Evolutionary conservation across 2,329 filamentous ascomycete genomes (phyloP).

Genomic region (Hymenoscyphus infarciens): DNA sequence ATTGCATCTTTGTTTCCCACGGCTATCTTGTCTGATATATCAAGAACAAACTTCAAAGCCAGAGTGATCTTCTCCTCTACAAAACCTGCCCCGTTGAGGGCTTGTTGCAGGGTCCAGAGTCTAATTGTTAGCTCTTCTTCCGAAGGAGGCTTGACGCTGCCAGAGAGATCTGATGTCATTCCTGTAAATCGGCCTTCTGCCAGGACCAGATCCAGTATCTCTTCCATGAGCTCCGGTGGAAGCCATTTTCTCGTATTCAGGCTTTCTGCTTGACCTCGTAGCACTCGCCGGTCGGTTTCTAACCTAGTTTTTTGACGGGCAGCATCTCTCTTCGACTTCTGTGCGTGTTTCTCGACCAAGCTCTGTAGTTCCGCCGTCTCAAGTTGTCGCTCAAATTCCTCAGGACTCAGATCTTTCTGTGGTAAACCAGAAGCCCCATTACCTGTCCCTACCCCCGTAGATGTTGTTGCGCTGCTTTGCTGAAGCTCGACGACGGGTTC

Average conservation of each 20-base stretch:
- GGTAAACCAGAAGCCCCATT: constrained; percentile 7
- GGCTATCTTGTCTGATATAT: constrained; percentile 61
- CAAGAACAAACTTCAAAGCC: constrained; percentile 62
- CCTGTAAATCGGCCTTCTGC: constrained; percentile 57
- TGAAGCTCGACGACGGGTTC: constrained; percentile 15
- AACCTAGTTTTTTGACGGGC: constrained; percentile 71
- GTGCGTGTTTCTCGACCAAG: constrained; percentile 77
- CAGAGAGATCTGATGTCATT: constrained; percentile 33
- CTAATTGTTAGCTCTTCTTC: constrained; percentile 78
- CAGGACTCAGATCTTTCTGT: constrained; percentile 62
- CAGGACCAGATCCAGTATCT: constrained; percentile 70
- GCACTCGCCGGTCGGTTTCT: constrained; percentile 79
- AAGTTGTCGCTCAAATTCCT: constrained; percentile 85
- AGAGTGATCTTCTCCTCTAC: constrained; percentile 58
- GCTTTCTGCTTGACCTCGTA: constrained; percentile 73
- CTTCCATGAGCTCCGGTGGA: constrained; percentile 71
- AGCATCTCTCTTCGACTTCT: constrained; percentile 76
- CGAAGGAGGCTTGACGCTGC: constrained; percentile 47
- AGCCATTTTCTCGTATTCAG: constrained; percentile 77
- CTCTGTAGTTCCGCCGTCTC: constrained; percentile 88
- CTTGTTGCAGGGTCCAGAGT: constrained; percentile 80
- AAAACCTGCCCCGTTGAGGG: constrained; percentile 67
- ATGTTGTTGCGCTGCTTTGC: constrained; percentile 17
- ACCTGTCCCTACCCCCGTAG: constrained; percentile 12
- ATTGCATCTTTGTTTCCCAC: constrained; percentile 59